Conservation (phyloP, 2,329 filamentous ascomycete species). For the Didymella glomerata region DNA sequence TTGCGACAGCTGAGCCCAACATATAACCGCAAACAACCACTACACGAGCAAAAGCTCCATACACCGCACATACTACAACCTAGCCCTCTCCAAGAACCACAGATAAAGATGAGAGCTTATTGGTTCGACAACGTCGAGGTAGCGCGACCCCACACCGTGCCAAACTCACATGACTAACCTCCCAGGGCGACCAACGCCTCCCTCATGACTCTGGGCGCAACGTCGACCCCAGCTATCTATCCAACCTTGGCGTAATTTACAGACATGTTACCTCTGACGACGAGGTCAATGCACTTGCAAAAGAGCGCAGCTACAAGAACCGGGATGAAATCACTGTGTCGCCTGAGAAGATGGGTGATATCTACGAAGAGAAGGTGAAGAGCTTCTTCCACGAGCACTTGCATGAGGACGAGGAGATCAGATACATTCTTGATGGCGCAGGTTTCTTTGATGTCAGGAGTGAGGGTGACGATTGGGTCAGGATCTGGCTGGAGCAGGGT, state of each 20-base stretch:
- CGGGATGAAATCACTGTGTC: slow-evolving; percentile 92
- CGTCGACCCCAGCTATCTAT: slow-evolving; percentile 72
- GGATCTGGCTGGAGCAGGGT: slow-evolving; percentile 82
- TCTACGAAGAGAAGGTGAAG: slow-evolving; percentile 94
- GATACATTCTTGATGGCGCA: slow-evolving; percentile 86
- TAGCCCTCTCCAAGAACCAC: not conserved
- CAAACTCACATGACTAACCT: slow-evolving; percentile 30
- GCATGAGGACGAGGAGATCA: slow-evolving; percentile 98
- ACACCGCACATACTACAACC: not conserved
- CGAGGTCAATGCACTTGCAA: slow-evolving; percentile 77
- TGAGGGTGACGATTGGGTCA: slow-evolving; percentile 85
- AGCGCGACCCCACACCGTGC: slow-evolving; percentile 27
- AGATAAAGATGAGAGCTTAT: slow-evolving; percentile 69
- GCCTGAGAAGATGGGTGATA: slow-evolving; percentile 80
- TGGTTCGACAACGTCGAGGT: slow-evolving; percentile 74
- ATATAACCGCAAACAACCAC: slow-evolving; percentile 12
- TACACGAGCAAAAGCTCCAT: not conserved
- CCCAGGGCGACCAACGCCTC: slow-evolving; percentile 89
- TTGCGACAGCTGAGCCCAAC: slow-evolving; percentile 17
- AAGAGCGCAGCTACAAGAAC: slow-evolving; percentile 85
- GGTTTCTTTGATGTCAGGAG: slow-evolving; percentile 94
- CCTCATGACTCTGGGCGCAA: slow-evolving; percentile 84
- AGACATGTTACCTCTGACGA: slow-evolving; percentile 68
- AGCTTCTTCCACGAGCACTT: slow-evolving; percentile 94
- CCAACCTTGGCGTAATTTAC: slow-evolving; percentile 81